Base-by-base conservation (phyloP, 495 filamentous ascomycete genomes). In the Xylaria flabelliformis region DNA sequence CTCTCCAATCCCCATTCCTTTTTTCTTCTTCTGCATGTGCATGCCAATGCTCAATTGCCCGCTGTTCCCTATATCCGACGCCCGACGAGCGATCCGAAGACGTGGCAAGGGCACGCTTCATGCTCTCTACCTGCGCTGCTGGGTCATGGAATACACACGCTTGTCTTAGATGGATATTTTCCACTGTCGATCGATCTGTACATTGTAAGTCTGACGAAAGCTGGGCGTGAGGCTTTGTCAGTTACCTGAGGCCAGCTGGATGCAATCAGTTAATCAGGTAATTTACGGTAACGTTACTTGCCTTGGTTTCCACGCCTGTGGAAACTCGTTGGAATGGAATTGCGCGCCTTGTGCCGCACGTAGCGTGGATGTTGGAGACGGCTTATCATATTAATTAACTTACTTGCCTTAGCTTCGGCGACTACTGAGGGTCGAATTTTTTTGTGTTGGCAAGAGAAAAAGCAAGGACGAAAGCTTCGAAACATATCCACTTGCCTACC, bases 361-460 rank as follows among this genome's bases (percentile, higher is more conserved):
- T 29, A 69, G 39, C 26, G 53, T 69, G 67, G 67, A 55, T 19
- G 56, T 69, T 69, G 67, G 67, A 59, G 67, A 46, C 34, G 5
- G 41, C 24, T 21, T 51, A 48, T 69, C 67, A 69, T 67, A 55
- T 67, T 67, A 69, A 69, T 69, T 69, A 69, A 55, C 51, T 69
- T 34, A 55, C 51, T 69, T 34, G 41, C 13, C 41, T 65, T 50
- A 65, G 67, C 51, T 46, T 21, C 67, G 39, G 36, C 21, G 21
- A 69, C 51, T 29, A 67, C 29, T 36, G 65, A 58, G n/a, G n/a
- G 50, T 56, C 36, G 50, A 42, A 10, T n/a, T 29, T 29, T 26
- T 12, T 21, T 67, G 65, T n/a, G 50, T 10, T 42, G 67, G 53
- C 53, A 41, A 15, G 44, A 36, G 12, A 61, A 69, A 17, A 34